These are phyloP conservation scores for Zizania palustris DNA, from an alignment of 202 grass and related monocot genomes.

Conservation along the genomic window DNA sequence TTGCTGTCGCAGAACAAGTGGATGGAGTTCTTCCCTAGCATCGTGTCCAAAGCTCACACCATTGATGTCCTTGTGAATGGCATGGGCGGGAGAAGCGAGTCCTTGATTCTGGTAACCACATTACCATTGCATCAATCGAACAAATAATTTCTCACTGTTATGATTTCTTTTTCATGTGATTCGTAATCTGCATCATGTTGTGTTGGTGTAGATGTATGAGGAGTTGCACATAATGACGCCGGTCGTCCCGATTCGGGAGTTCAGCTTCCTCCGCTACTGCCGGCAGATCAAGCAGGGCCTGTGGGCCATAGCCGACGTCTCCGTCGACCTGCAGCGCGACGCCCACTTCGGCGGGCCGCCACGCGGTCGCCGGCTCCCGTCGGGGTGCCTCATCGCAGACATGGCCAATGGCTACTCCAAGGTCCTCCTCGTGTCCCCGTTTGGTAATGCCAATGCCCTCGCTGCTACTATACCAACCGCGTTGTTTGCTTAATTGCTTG, in stretches of 20 bases:
- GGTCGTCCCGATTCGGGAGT: conserved; percentile 62
- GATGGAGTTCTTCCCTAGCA: conserved; percentile 84
- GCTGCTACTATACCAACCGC: no score
- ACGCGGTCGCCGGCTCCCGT: conserved; percentile 69
- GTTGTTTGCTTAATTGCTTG: no score
- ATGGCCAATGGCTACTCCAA: conserved; percentile 91
- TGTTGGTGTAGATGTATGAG: conserved; percentile 72
- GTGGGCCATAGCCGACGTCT: conserved; percentile 88
- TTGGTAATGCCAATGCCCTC: no score
- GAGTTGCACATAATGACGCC: conserved; percentile 82
- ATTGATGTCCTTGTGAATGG: conserved; percentile 68
- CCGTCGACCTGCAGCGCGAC: conserved; percentile 62
- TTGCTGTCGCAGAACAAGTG: conserved; percentile 69
- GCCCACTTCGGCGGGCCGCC: conserved; percentile 44
- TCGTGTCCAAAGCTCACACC: conserved; percentile 71
- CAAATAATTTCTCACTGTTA: background rate
- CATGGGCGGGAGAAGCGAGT: conserved; percentile 57
- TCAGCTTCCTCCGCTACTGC: conserved; percentile 88
- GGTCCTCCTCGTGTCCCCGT: conserved; percentile 38
- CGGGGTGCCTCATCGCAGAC: conserved; percentile 84
- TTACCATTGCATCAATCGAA: background rate
- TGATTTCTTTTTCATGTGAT: background rate
- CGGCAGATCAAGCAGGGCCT: conserved; percentile 80
- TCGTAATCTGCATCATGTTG: background rate
- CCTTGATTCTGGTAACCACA: conserved; percentile 64